Evolutionary conservation across 805 yeast genomes (phyloP).

Genomic region (Myxozyma geophila): DNA sequence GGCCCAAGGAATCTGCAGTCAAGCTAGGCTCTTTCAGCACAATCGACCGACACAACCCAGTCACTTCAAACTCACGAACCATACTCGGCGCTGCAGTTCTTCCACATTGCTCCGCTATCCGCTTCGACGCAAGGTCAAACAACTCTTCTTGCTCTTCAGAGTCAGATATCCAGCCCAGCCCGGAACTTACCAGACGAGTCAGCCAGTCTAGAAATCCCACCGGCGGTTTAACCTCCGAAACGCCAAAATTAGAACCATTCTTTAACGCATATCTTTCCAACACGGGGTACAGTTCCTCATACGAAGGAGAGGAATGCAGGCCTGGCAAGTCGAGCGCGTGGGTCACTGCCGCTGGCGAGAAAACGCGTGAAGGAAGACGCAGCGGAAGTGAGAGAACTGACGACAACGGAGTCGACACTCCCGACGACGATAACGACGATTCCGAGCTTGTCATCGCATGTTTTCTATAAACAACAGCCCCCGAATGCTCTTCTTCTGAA

Average conservation of each 20-base stretch:
- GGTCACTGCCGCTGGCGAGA: conserved; percentile 12
- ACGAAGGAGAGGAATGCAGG: conserved; percentile 12
- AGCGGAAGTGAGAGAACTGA: conserved; percentile 23
- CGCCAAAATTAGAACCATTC: conserved; percentile 2
- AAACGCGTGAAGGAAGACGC: conserved; percentile 20
- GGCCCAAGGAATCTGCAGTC: conserved; percentile 83
- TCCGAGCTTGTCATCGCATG: conserved; percentile 11
- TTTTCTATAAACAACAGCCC: not conserved
- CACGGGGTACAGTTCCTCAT: conserved; percentile 7
- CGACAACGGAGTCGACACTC: conserved; percentile 6
- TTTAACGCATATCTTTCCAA: not conserved
- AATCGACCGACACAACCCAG: conserved; percentile 37
- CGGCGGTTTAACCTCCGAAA: conserved; percentile 1
- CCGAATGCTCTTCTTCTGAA: too few relatives aligned
- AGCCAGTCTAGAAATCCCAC: conserved; percentile 30
- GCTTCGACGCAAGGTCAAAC: conserved; percentile 59
- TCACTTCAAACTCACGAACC: conserved; percentile 60
- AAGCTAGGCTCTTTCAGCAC: conserved; percentile 79
- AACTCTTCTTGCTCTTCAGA: conserved; percentile 48
- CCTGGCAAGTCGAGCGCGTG: conserved; percentile 33
- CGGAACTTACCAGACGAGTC: conserved; percentile 25
- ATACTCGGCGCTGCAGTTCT: conserved; percentile 79
- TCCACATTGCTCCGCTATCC: conserved; percentile 84
- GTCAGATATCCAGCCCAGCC: conserved; percentile 19
- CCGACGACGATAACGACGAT: conserved; percentile 3